Conservation (phyloP, 2,329 filamentous ascomycete species). For the Aspergillus quadricinctus region DNA sequence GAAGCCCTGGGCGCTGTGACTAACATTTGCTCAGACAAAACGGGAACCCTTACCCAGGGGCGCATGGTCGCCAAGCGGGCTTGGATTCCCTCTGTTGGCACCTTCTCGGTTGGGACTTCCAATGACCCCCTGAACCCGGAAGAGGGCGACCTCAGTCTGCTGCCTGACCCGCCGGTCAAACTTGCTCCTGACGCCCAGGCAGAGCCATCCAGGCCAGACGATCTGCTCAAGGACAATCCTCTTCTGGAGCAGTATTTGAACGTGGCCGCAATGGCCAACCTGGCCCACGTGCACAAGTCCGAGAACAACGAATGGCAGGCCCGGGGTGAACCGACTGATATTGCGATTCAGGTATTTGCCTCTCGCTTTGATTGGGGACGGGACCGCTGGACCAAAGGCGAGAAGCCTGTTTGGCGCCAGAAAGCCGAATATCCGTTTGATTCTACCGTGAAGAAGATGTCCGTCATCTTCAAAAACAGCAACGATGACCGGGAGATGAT, state of each 20-base stretch:
- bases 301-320: slow-evolving; percentile 56
- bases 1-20: slow-evolving; percentile 62
- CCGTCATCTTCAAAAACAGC: slow-evolving; percentile 56
- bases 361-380: slow-evolving; percentile 63
- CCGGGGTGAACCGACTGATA: slow-evolving; percentile 66
- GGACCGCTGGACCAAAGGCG: slow-evolving; percentile 47
- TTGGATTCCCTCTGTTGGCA: slow-evolving; percentile 56
- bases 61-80: slow-evolving; percentile 61
- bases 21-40: slow-evolving; percentile 55
- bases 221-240: slow-evolving; percentile 44
- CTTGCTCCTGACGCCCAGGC: slow-evolving; percentile 23
- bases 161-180: slow-evolving; percentile 27
- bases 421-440: slow-evolving; percentile 70
- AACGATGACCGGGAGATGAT: slow-evolving; percentile 27
- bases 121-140: slow-evolving; percentile 56
- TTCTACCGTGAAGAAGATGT: slow-evolving; percentile 72
- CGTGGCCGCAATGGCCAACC: slow-evolving; percentile 61
- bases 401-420: slow-evolving; percentile 52
- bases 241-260: slow-evolving; percentile 55
- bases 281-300: slow-evolving; percentile 57
- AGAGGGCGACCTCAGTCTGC: slow-evolving; percentile 44
- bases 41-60: slow-evolving; percentile 59
- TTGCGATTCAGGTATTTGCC: slow-evolving; percentile 71
- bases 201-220: slow-evolving; percentile 23
- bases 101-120: slow-evolving; percentile 54